Evolutionary conservation across 139 green algal genomes (phyloP), one percentile per base, ranked within the genome.

Genomic region (Auxenochlorella pyrenoidosa): DNA sequence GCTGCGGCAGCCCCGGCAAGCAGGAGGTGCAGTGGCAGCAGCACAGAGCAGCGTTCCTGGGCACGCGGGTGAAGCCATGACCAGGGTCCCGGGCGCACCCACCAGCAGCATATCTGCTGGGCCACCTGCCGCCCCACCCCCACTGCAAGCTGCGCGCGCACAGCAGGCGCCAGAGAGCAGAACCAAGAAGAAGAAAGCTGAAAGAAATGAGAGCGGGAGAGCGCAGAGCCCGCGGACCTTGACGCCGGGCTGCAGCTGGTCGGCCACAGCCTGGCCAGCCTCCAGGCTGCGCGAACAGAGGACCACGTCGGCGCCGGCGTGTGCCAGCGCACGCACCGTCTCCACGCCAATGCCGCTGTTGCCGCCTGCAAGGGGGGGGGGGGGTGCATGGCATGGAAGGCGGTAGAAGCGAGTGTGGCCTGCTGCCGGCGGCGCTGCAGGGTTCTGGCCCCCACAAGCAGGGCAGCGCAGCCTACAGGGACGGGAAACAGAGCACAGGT

Each of bases 121-220:
- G 75, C 75, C 43, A 82, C 44, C 30, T 5, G 76, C 0, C 82
- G 47, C 12, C 87, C 93, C 65, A 93, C n/a, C n/a, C n/a, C n/a
- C n/a, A 93, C 34, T 78, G 75, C 8, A 78, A 16, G 51, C 94
- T 83, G 5, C 93, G 71, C 84, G 88, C 94, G 24, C 89, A 91
- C 34, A 96, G 91, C 8, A 90, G 91, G n/a, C 93, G 92, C 16
- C 86, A 51, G 63, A 90, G 93, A 26, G 92, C 93, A 63, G 95
- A n/a, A 10, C 47, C 8, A 54, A 10, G 47, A 6, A 54, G 47
- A 54, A 54, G 47, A 10, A 54, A 10, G 10, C 6, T 54, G 47
- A 54, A 10, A 10, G 47, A 10, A 54, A 54, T 54, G 47, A 54
- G 47, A 10, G 47, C 8, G 47, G 47, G 10, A 10, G 6, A 54